Evolutionary conservation across 2,329 filamentous ascomycete species (phyloP).

Genomic region (Helicocarpus griseus): DNA sequence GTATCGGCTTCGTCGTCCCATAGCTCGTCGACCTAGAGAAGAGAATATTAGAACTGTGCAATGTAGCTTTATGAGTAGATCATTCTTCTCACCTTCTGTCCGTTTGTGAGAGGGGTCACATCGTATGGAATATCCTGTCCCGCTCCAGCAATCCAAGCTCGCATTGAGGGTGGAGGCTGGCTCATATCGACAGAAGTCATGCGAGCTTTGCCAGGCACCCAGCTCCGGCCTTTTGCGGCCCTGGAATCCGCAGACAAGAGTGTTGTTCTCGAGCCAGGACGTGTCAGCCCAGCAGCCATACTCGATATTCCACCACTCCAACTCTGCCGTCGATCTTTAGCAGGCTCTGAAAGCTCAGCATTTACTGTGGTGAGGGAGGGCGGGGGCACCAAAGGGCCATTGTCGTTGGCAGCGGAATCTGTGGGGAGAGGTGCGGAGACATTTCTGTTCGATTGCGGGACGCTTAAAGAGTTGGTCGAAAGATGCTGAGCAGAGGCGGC

Average conservation of each 20-base stretch:
- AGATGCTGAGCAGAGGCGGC: constrained; percentile 12
- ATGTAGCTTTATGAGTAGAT: too few relatives aligned
- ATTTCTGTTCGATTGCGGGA: constrained; percentile 7
- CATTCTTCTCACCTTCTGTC: constrained; percentile 47
- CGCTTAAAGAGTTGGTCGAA: neutral
- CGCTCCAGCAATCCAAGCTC: constrained; percentile 52
- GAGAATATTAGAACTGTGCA: too few relatives aligned
- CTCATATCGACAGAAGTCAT: constrained; percentile 24
- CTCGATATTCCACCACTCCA: constrained; percentile 23
- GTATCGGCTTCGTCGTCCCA: constrained; percentile 57
- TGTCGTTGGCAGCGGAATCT: constrained; percentile 8
- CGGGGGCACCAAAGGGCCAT: constrained; percentile 25
- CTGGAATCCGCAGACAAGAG: constrained; percentile 17
- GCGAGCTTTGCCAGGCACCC: constrained; percentile 33
- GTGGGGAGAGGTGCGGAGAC: constrained; percentile 16
- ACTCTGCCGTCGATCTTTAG: constrained; percentile 29
- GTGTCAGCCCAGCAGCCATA: constrained; percentile 25
- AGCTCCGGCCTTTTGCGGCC: constrained; percentile 31
- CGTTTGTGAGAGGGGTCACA: constrained; percentile 39
- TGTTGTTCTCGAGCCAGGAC: constrained; percentile 23
- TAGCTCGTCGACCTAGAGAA: constrained; percentile 40
- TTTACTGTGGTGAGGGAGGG: constrained; percentile 31
- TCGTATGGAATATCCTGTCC: constrained; percentile 49
- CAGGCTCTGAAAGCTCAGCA: constrained; percentile 26
- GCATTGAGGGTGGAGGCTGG: constrained; percentile 24